These are phyloP conservation scores for Fusarium anthophilum DNA, from an alignment of 2,329 filamentous ascomycete species.

Conservation along the genomic window DNA sequence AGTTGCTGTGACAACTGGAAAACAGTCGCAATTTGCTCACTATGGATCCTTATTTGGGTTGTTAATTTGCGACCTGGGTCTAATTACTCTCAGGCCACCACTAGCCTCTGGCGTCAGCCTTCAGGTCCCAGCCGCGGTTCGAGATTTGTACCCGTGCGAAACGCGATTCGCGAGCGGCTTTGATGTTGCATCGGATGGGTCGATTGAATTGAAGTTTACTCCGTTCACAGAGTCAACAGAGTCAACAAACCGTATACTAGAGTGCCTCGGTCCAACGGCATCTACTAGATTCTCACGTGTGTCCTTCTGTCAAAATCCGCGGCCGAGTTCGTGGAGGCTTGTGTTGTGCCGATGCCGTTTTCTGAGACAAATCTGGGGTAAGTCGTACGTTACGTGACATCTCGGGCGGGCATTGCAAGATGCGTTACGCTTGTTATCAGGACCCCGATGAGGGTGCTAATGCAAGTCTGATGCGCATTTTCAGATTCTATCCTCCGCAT, in stretches of 20 bases:
- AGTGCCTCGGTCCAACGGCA: conserved; percentile 27
- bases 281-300: conserved; percentile 1
- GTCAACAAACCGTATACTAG: background rate
- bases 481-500: background rate
- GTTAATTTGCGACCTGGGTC: conserved; percentile 20
- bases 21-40: conserved; percentile 19
- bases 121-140: conserved; percentile 10
- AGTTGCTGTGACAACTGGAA: conserved; percentile 42
- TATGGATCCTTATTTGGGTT: conserved; percentile 11
- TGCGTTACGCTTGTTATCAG: background rate
- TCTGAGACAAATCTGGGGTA: conserved; percentile 32
- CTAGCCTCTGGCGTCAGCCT: conserved; percentile 10
- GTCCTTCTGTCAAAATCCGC: background rate
- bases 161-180: conserved; percentile 1
- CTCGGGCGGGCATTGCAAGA: background rate
- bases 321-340: background rate
- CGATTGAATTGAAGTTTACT: background rate
- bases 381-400: background rate
- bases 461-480: conserved; percentile 26
- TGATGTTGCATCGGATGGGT: background rate
- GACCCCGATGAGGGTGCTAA: background rate
- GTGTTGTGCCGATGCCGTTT: conserved; percentile 6
- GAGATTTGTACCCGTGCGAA: conserved; percentile 3
- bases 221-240: too few relatives aligned
- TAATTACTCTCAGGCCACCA: conserved; percentile 23